A percentile compares a stretch with the other conserved stretches of the same genome.
These are phyloP conservation scores for Aphanomyces euteiches DNA, from an alignment of 352 stramenopile species.

Conservation along the genomic window DNA sequence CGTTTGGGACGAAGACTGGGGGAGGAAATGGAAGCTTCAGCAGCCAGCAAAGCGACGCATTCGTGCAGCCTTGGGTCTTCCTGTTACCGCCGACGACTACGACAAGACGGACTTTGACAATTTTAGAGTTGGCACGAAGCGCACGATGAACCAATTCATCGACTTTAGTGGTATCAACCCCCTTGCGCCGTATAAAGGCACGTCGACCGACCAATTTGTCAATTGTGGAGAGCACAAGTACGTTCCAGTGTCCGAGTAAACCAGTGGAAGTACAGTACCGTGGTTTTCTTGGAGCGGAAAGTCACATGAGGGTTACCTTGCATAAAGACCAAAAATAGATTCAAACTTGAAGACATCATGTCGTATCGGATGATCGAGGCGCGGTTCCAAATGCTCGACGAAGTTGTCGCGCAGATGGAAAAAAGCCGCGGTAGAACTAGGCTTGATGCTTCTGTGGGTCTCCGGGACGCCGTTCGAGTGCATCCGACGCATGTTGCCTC, in stretches of 20 bases:
- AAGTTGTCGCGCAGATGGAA: conserved; percentile 5
- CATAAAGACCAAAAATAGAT: too few species aligned
- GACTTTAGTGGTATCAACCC: too few species aligned
- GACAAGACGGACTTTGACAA: conserved; percentile 65
- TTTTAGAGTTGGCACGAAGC: conserved; percentile 67
- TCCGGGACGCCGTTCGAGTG: conserved; percentile 14
- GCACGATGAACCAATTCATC: conserved; percentile 52
- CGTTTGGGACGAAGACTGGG: conserved; percentile 79
- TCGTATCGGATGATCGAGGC: conserved; percentile 29
- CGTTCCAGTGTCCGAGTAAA: too few species aligned
- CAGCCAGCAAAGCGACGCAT: conserved; percentile 72
- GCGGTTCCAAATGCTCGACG: conserved; percentile 28
- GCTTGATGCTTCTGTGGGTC: conserved; percentile 18
- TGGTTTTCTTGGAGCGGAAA: too few species aligned
- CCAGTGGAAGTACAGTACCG: too few species aligned
- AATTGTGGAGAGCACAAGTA: too few species aligned
- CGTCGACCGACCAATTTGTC: too few species aligned
- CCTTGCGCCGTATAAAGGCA: too few species aligned
- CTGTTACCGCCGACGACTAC: conserved; percentile 64
- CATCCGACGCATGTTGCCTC: conserved; percentile 6
- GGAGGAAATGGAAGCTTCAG: conserved; percentile 60
- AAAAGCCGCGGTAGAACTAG: background rate
- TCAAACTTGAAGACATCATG: background rate
- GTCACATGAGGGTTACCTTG: too few species aligned
- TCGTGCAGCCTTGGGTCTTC: conserved; percentile 54